Evolutionary conservation across 805 yeast species (phyloP).

Genomic region (Wickerhamiella qilinensis): DNA sequence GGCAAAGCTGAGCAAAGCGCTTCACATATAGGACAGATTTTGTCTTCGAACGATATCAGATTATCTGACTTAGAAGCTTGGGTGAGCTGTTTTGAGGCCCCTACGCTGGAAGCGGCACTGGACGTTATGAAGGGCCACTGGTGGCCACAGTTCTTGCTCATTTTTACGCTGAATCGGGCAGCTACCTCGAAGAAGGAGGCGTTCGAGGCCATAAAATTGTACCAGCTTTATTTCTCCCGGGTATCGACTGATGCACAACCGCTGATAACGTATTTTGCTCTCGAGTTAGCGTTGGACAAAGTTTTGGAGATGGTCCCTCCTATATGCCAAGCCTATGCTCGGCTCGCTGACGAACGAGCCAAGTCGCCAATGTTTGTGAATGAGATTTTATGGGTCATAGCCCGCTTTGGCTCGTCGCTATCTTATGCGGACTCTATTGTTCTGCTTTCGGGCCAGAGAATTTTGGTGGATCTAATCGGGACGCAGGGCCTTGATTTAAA

Average conservation of each 20-base stretch:
- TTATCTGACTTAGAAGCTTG: not conserved
- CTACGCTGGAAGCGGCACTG: constrained; percentile 10
- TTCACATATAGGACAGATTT: not conserved
- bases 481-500: constrained; percentile 13
- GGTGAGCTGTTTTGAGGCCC: constrained; percentile 3
- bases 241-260: constrained; percentile 7
- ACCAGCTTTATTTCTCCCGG: constrained; percentile 6
- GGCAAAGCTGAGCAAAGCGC: no score
- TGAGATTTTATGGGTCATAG: constrained; percentile 18
- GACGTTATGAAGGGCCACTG: constrained; percentile 6
- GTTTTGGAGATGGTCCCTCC: constrained; percentile 15
- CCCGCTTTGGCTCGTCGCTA: constrained; percentile 17
- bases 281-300: constrained; percentile 9
- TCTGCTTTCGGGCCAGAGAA: constrained; percentile 15
- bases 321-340: constrained; percentile 11
- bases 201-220: constrained; percentile 11
- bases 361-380: constrained; percentile 8
- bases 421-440: constrained; percentile 8
- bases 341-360: constrained; percentile 3
- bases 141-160: constrained; percentile 19
- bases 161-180: constrained; percentile 15
- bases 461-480: constrained; percentile 13
- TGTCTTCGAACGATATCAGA: not conserved
- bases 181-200: constrained; percentile 14
- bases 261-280: constrained; percentile 9